Evolutionary conservation across 345 rosid genomes (phyloP), one percentile per base, ranked within the genome.

Genomic region (Acer yangbiense): DNA sequence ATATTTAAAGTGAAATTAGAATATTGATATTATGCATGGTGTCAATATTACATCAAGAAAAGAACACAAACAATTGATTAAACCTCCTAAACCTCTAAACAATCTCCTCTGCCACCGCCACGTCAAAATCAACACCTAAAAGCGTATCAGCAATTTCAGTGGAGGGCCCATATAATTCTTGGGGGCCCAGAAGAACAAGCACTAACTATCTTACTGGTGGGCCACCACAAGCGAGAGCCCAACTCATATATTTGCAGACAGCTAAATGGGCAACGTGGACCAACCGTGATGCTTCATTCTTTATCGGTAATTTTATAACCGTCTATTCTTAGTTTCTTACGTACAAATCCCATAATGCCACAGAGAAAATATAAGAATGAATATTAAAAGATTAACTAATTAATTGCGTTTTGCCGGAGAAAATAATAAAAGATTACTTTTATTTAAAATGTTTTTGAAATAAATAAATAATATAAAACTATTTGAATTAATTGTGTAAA

Each of bases 221-320:
- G 55, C 55, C 55, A 14, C 55, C 17, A 13, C 18, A 1, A 57
- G 62, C 3, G 62, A n/a, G 23, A 57, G 62, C 62, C 62, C 62
- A 57, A 57, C 62, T 7, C 23, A 18, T 57, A 18, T 6, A 57
- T 57, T 20, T 57, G 11, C 62, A 13, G 27, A 69, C 11, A 69
- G 39, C 20, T 23, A n/a, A 21, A 21, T 46, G 60, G 73, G 61
- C 61, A 25, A 69, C 60, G 73, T 69, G 73, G 73, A 69, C 58
- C 4, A 25, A 69, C 58, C 35, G 0, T 5, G n/a, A 16, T 69
- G 73, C 9, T 68, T 46, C 72, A 46, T 43, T 68, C 13, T 68
- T n/a, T 21, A 57, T 20, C 23, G 39, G 32, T 11, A 12, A 25
- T 63, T 6, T 13, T n/a, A 7, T 6, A 8, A n/a, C n/a, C n/a